Evolutionary conservation across 2,329 filamentous ascomycete genomes (phyloP), one percentile per base, ranked within the genome.

Genomic region (Pyricularia pennisetigena): DNA sequence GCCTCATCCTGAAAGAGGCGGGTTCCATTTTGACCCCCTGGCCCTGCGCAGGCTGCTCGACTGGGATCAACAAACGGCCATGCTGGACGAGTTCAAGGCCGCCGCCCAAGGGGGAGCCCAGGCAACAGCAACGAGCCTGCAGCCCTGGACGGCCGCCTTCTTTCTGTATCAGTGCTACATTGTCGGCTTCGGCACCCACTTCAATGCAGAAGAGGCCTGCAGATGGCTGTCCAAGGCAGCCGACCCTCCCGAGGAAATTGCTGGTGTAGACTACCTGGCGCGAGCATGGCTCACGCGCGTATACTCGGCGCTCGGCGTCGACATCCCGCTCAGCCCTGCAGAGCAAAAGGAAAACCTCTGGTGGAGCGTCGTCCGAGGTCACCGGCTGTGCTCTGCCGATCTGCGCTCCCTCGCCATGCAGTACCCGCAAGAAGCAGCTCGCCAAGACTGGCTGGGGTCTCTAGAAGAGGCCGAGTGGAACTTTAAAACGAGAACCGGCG

Each of bases 91-190:
- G 32, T 68, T 70, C 26, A 59, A 65, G 49, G 41, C 62, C 16
- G 68, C 66, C 35, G 68, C 69, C 12, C 10, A 28, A 4, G 59
- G 59, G 28, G 23, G 24, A 28, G 35, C 28, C 24, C 10, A 20
- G 8, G 41, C 16, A 9, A 30, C 23, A 35, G 67, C 9, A 54
- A 57, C n/a, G 26, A 29, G 24, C 32, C 35, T 66, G 10, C 23
- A 63, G 29, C 68, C 70, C 10, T 69, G 49, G 30, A 23, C 28
- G 28, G 70, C 70, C 4, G 69, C 70, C 14, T 70, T 69, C 57
- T 71, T 69, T 24, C 30, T 71, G 7, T 70, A 70, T 35, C 66
- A 70, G 67, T 69, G 68, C 14, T 70, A 69, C 66, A 66, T 71
- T 16, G 69, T 67, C 41, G 66, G 67, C 14, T 71, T 71, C 16